These are phyloP conservation scores for Fusarium nurragi DNA, from an alignment of 2,329 filamentous ascomycete species.

Conservation along the genomic window DNA sequence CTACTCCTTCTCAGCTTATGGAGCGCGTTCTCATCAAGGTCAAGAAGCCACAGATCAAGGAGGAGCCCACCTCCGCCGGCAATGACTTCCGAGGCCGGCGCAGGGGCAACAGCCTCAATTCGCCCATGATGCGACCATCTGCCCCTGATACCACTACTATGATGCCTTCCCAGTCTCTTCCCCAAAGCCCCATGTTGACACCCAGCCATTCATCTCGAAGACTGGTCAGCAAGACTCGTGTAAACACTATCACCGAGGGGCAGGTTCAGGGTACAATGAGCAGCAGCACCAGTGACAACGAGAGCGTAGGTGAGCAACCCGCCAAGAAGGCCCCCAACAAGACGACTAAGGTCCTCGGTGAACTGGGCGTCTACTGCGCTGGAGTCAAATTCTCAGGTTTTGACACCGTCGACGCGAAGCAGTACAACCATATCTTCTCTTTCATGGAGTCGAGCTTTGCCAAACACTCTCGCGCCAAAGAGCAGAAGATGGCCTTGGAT, in stretches of 20 bases:
- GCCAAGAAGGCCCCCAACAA: conserved; percentile 78
- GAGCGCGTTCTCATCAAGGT: conserved; percentile 92
- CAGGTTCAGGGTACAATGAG: conserved; percentile 64
- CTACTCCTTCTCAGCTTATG: conserved; percentile 86
- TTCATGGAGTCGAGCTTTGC: conserved; percentile 92
- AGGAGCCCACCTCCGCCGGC: conserved; percentile 50
- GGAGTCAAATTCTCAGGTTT: conserved; percentile 87
- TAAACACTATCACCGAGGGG: conserved; percentile 67
- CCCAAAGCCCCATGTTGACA: conserved; percentile 63
- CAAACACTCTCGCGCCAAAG: conserved; percentile 77
- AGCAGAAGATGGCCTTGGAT: conserved; percentile 80
- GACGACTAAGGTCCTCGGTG: conserved; percentile 83
- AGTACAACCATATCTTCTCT: conserved; percentile 94
- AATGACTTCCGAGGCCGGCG: conserved; percentile 56
- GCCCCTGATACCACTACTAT: conserved; percentile 63
- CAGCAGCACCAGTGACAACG: conserved; percentile 81
- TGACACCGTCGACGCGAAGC: conserved; percentile 78
- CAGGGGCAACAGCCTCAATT: conserved; percentile 78
- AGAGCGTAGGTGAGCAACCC: conserved; percentile 70
- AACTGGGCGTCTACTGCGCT: conserved; percentile 80
- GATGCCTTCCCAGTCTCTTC: conserved; percentile 61
- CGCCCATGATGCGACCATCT: conserved; percentile 66
- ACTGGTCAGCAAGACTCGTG: conserved; percentile 60
- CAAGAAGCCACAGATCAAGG: conserved; percentile 72
- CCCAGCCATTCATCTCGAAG: conserved; percentile 62